Base-by-base conservation (phyloP, 805 yeast genomes). In the Metschnikowia reukaufii region DNA sequence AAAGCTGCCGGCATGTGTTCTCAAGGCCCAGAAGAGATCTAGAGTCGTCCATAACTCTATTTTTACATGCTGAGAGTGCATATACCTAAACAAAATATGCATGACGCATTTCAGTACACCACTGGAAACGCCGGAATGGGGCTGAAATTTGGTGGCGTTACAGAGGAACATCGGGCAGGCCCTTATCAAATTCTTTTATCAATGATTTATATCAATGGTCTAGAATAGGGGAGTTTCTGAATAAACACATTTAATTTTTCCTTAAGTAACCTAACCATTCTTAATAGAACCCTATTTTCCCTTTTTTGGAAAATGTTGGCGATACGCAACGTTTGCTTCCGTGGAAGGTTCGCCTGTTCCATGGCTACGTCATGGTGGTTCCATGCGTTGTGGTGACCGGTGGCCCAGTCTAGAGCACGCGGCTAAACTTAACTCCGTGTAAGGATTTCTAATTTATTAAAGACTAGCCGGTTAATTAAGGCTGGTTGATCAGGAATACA, bases 11-110 rank as follows among this genome's bases (percentile, higher is more conserved):
- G 35, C 35, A 25, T 18, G 37, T 34, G 19, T 18, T n/a, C 9
- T n/a, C 29, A 13, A 18, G 4, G 23, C 40, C 21, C 32, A 10
- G 8, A 13, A n/a, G 16, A 36, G 38, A 40, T 45, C 49, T 45
- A 45, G 49, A 45, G 49, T 10, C 19, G 49, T 36, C 49, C 38
- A 39, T 45, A n/a, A 20, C 49, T n/a, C 45, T 45, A 39, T 40
- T 36, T 45, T 45, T 45, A 29, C 29, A 13, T 19, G 13, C 15
- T 3, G 29, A 30, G n/a, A 36, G 43, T 45, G 49, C 45, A 40
- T 25, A 21, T 19, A 21, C 29, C 21, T 15, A 19, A 17, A 25
- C 29, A 9, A n/a, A n/a, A n/a, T 13, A 13, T 19, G 25, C 38
- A 21, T 36, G 27, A 36, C n/a, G 5, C 27, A 21, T 19, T 25